Evolutionary conservation across 2,329 filamentous ascomycete genomes (phyloP).

Genomic region (Colletotrichum cordylinicola): DNA sequence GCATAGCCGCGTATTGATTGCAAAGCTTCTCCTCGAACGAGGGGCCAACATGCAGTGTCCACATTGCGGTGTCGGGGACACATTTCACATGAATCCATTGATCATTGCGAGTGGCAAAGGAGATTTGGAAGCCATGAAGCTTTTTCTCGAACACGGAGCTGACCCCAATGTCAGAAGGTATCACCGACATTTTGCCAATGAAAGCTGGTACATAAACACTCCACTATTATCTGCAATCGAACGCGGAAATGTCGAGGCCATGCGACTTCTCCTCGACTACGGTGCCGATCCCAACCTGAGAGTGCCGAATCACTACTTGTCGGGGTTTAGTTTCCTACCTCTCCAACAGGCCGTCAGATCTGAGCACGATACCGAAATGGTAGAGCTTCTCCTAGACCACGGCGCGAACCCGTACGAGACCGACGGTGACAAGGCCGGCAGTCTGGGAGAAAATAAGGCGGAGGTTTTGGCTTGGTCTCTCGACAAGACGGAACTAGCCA

Average conservation of each 20-base stretch:
- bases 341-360: not conserved
- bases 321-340: not conserved
- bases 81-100: not conserved
- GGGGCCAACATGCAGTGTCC: not conserved
- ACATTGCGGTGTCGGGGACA: not conserved
- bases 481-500: not conserved
- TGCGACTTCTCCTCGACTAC: not conserved
- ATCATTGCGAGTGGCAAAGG: not conserved
- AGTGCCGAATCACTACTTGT: no score
- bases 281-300: not conserved
- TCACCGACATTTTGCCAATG: not conserved
- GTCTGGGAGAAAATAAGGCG: not conserved
- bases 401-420: not conserved
- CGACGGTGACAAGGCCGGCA: not conserved
- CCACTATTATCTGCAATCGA: not conserved
- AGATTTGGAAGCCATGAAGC: not conserved
- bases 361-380: not conserved
- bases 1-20: not conserved
- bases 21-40: not conserved
- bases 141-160: not conserved
- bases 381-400: not conserved
- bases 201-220: not conserved
- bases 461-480: not conserved
- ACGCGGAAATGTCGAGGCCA: not conserved
- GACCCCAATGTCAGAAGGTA: not conserved